Evolutionary conservation across 1,284 basidiomycete genomes (phyloP).

Genomic region (Heliocybe sulcata): DNA sequence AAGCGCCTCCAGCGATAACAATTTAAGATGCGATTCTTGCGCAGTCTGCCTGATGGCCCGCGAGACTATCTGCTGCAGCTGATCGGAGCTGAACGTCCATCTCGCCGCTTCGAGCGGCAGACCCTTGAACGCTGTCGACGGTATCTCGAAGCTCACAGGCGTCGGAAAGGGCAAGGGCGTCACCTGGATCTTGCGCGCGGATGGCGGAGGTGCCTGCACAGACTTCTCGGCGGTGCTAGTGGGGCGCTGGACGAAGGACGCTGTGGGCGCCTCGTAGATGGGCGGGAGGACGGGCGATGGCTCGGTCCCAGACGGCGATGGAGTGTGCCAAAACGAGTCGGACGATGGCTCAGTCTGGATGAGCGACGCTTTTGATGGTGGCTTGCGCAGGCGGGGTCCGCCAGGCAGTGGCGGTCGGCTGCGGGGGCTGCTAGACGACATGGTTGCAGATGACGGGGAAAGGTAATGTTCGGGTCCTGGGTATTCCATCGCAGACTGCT

Average conservation of each 20-base stretch:
- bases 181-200: neutral
- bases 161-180: constrained; percentile 34
- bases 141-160: constrained; percentile 46
- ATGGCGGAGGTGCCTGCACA: neutral
- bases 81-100: constrained; percentile 63
- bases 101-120: constrained; percentile 67
- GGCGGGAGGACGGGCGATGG: neutral
- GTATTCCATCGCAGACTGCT: neutral
- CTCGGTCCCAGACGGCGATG: neutral
- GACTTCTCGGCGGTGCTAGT: neutral
- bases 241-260: neutral
- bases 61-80: constrained; percentile 69
- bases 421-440: neutral
- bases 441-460: neutral
- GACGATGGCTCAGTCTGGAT: neutral
- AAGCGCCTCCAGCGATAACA: constrained; percentile 53
- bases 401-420: neutral
- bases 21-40: constrained; percentile 62
- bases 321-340: neutral
- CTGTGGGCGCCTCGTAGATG: neutral
- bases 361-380: neutral
- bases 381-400: neutral
- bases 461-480: neutral
- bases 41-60: constrained; percentile 66
- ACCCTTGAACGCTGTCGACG: constrained; percentile 53